These are phyloP conservation scores for Plasmodium relictum DNA, from an alignment of 169 alveolate species.

Conservation along the genomic window DNA sequence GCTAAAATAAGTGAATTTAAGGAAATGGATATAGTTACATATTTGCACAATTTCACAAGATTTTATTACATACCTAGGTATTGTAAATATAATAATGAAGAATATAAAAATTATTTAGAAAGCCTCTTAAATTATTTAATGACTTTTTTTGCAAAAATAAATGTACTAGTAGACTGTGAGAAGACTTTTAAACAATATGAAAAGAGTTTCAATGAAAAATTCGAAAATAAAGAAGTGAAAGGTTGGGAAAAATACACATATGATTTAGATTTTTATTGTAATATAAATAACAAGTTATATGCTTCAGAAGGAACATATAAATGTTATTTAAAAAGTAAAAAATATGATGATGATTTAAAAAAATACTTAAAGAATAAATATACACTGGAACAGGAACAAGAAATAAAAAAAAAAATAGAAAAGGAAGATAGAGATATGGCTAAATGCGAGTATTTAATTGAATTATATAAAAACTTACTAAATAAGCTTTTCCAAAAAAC, in stretches of 20 bases:
- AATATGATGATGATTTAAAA: conserved; percentile 91
- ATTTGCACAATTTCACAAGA: conserved; percentile 82
- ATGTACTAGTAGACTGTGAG: conserved; percentile 84
- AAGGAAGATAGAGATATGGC: conserved; percentile 88
- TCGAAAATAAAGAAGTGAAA: conserved; percentile 79
- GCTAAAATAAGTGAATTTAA: conserved; percentile 77
- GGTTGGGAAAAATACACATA: conserved; percentile 87
- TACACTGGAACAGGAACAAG: conserved; percentile 83
- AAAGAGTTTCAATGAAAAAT: conserved; percentile 81
- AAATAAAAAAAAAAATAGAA: conserved; percentile 73
- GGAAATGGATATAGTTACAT: conserved; percentile 87
- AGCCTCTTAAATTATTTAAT: conserved; percentile 80
- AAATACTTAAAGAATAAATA: conserved; percentile 88
- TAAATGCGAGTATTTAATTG: conserved; percentile 88
- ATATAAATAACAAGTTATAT: conserved; percentile 87
- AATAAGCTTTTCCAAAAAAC: conserved; percentile 91
- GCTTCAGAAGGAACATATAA: conserved; percentile 87
- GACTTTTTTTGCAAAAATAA: conserved; percentile 81
- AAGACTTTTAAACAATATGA: conserved; percentile 80
- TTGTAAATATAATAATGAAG: conserved; percentile 86
- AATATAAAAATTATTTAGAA: conserved; percentile 81
- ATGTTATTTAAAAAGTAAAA: conserved; percentile 88
- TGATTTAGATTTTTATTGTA: conserved; percentile 83
- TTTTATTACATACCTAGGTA: conserved; percentile 87
- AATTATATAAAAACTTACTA: conserved; percentile 87